Evolutionary conservation across 1,139 yeast species (phyloP).

Genomic region (Zygosaccharomyces pseudobailii): DNA sequence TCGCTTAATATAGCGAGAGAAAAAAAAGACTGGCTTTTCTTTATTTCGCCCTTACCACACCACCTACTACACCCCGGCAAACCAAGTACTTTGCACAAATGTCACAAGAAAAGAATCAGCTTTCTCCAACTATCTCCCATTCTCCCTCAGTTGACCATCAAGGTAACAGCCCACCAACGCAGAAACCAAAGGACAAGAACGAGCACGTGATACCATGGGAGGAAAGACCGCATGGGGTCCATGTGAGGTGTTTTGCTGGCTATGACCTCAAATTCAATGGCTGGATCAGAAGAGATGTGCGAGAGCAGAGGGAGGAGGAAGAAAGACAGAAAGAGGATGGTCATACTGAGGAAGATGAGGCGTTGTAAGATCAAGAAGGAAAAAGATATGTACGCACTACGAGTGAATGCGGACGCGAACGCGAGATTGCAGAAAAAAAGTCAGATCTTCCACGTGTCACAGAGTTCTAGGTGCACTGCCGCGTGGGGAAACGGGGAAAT

Average conservation of each 20-base stretch:
- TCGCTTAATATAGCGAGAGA: no score
- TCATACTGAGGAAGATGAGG: conserved; percentile 1
- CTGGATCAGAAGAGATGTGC: conserved; percentile 24
- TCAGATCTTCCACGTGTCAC: no score
- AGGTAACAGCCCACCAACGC: conserved; percentile 4
- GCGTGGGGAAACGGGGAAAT: no score
- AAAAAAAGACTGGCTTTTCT: background rate
- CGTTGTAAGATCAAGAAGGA: background rate
- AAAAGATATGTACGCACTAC: background rate
- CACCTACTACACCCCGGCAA: background rate
- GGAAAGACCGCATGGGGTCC: conserved; percentile 13
- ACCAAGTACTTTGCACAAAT: background rate
- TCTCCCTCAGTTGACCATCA: conserved; percentile 7
- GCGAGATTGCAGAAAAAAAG: no score
- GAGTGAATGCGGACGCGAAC: background rate
- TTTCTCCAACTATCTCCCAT: conserved; percentile 1
- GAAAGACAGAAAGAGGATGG: background rate
- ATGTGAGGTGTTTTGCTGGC: conserved; percentile 25
- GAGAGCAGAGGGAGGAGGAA: conserved; percentile 3
- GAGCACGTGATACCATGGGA: conserved; percentile 23
- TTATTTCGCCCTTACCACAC: background rate
- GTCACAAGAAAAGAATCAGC: background rate
- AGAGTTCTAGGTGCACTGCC: no score
- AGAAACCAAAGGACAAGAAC: conserved; percentile 6
- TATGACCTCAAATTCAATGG: conserved; percentile 24